Evolutionary conservation across 2,329 filamentous ascomycete species (phyloP).

Genomic region (Aspergillus glaucus): DNA sequence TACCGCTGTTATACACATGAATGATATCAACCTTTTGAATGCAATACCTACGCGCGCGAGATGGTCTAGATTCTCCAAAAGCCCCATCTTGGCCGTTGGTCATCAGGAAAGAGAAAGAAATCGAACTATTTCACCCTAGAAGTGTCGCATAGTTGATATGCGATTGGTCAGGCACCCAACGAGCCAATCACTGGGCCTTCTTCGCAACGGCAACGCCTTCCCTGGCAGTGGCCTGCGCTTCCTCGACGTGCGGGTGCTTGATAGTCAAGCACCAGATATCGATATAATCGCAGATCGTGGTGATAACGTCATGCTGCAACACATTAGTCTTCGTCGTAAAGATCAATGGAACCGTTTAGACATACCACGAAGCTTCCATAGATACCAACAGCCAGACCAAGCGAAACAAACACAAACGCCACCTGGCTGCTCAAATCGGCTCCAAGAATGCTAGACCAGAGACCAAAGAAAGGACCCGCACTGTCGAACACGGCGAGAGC

Average conservation of each 20-base stretch:
- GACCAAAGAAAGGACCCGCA: slow-evolving; percentile 61
- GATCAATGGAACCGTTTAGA: slow-evolving; percentile 2
- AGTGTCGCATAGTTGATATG: slow-evolving; percentile 12
- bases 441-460: slow-evolving; percentile 69
- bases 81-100: no score
- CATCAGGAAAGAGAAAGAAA: not conserved
- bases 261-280: slow-evolving; percentile 99
- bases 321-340: slow-evolving; percentile 1
- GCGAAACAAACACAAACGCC: slow-evolving; percentile 80
- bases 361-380: slow-evolving; percentile 87
- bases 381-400: slow-evolving; percentile 79
- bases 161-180: not conserved
- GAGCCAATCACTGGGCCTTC: slow-evolving; percentile 18
- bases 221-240: slow-evolving; percentile 21
- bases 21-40: not conserved
- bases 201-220: slow-evolving; percentile 16
- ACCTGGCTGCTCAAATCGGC: slow-evolving; percentile 72
- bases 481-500: slow-evolving; percentile 74
- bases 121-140: not conserved
- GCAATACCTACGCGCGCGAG: not conserved
- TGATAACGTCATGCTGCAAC: slow-evolving; percentile 73
- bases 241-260: slow-evolving; percentile 64
- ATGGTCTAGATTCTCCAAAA: no score
- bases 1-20: not conserved
- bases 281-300: slow-evolving; percentile 94